Evolutionary conservation across 768 basidiomycete species (phyloP).

Genomic region (Lactarius tabidus): DNA sequence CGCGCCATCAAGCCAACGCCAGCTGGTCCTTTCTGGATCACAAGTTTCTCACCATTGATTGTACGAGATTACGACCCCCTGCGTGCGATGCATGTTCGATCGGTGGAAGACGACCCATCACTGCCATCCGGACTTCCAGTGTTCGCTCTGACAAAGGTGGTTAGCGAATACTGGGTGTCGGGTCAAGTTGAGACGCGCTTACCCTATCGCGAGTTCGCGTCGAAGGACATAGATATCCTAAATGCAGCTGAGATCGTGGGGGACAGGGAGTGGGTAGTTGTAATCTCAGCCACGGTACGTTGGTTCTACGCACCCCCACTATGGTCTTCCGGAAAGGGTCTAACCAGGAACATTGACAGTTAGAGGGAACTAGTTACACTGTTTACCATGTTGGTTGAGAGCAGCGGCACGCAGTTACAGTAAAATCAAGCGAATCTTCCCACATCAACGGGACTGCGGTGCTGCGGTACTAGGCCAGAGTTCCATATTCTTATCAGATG

Average conservation of each 20-base stretch:
- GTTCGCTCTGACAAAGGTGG: background rate
- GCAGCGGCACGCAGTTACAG: background rate
- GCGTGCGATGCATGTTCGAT: background rate
- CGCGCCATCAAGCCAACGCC: background rate
- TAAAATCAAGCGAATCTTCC: background rate
- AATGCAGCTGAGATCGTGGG: background rate
- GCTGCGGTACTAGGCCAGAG: background rate
- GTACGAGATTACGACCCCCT: background rate
- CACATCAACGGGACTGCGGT: background rate
- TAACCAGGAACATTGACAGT: background rate
- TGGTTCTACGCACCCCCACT: background rate
- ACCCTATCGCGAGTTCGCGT: constrained; percentile 4
- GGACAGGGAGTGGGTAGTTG: constrained; percentile 4
- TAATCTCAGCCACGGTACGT: background rate
- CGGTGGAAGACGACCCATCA: background rate
- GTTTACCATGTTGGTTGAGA: constrained; percentile 4
- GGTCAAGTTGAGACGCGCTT: background rate
- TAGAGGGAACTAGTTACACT: background rate
- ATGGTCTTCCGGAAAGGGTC: background rate
- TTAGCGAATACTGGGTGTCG: background rate
- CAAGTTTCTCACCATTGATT: background rate
- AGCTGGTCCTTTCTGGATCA: constrained; percentile 6
- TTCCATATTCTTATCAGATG: background rate
- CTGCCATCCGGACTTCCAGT: background rate
- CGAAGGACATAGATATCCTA: background rate